Evolutionary conservation across 2,329 filamentous ascomycete species (phyloP), one percentile per base, ranked within the genome.

Genomic region (Penicillium hesseltinei): DNA sequence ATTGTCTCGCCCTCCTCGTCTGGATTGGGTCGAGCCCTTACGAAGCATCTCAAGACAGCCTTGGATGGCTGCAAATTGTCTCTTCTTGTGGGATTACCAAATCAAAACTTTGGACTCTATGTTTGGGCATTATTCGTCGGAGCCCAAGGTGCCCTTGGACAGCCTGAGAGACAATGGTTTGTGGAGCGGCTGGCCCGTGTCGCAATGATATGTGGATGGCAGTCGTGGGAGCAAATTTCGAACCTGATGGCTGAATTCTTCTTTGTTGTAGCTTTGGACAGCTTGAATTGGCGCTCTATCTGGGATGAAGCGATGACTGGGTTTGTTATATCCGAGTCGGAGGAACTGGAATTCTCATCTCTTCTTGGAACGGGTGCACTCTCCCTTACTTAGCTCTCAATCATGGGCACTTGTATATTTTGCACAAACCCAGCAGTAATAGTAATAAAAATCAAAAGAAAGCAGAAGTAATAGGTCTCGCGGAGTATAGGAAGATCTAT

Each of bases 101-200:
- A 61, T 39, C 63, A 63, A 42, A 65, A 58, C 33, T 59, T 66
- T 39, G 66, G 60, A 19, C 59, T 73, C 9, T 59, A 71, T 42
- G 67, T 67, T 4, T 75, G 73, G 73, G 68, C 65, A 8, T 53
- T 71, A 15, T 73, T 74, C 31, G 58, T 74, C 25, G 72, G 70
- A 13, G 71, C 70, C n/a, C 67, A 72, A 35, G 64, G 68, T 15
- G 69, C 71, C 6, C 49, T 57, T n/a, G 66, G 64, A 9, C 69
- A 71, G 27, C n/a, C 56, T 4, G 66, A 72, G 47, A 60, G 66
- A 46, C 54, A 62, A 3, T 73, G 68, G 70, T 74, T 74, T 60
- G 56, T 73, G 43, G 62, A 69, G 42, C 62, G 62, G 13, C 59
- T 74, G 27, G 58, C 64, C 29, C 57, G 62, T 17, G 47, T 73